Conservation (phyloP, 2,329 filamentous ascomycete species). For the Fusarium sp. region DNA sequence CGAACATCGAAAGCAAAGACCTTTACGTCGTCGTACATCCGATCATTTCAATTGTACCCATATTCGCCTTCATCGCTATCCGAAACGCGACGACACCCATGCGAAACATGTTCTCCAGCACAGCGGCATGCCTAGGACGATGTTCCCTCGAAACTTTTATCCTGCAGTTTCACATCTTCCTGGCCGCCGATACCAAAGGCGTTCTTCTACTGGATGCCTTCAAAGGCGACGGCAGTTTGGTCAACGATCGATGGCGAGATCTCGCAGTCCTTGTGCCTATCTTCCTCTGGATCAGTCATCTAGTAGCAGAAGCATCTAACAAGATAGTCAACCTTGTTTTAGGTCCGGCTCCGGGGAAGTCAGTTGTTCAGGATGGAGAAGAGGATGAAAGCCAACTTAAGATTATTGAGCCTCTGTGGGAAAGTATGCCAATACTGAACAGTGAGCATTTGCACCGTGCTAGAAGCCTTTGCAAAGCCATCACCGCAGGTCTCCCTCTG, state of each 20-base stretch:
- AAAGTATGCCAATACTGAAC: conserved; percentile 20
- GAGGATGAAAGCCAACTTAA: conserved; percentile 40
- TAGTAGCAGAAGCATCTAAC: conserved; percentile 45
- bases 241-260: conserved; percentile 47
- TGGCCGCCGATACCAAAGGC: conserved; percentile 69
- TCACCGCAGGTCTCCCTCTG: conserved; percentile 21
- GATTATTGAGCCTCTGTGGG: conserved; percentile 41
- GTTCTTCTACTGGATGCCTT: conserved; percentile 56
- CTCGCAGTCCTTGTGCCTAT: conserved; percentile 47
- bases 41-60: conserved; percentile 66
- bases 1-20: conserved; percentile 18
- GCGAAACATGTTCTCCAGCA: conserved; percentile 53
- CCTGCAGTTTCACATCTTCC: conserved; percentile 72
- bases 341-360: conserved; percentile 25
- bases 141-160: conserved; percentile 71
- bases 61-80: conserved; percentile 65
- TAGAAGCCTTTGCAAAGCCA: conserved; percentile 11
- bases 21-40: conserved; percentile 66
- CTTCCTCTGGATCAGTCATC: conserved; percentile 50
- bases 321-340: conserved; percentile 47
- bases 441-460: conserved; percentile 18
- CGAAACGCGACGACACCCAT: conserved; percentile 58
- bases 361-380: not conserved
- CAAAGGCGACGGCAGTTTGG: conserved; percentile 43
- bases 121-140: conserved; percentile 65